Evolutionary conservation across 2,329 filamentous ascomycete genomes (phyloP), one percentile per base, ranked within the genome.

Genomic region (Calonectria naviculata): DNA sequence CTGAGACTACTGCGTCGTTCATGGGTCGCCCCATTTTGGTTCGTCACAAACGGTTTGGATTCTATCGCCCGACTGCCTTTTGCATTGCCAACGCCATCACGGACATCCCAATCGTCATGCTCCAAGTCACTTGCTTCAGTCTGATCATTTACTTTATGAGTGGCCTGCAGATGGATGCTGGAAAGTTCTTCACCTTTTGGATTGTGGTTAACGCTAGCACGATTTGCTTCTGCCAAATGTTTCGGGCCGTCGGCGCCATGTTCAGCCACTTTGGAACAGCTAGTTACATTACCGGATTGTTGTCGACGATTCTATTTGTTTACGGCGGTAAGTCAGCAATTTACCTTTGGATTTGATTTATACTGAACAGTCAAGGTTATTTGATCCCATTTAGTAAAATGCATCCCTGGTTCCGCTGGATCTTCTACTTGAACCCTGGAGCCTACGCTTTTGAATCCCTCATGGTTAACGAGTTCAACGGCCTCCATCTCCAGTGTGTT

Each of bases 181-280:
- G 76, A 2, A 74, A 74, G 71, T 93, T 93, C 82, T 93, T 89
- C 78, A 92, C 92, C 74, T 92, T 90, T 80, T 85, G 91, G 80
- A 84, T 93, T 17, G 89, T 93, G 75, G 88, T 92, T 62, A 91
- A 78, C 46, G 73, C 75, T n/a, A 90, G 84, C 2, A 92, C 91
- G 0, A 85, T 93, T 38, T 89, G 87, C 68, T 85, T 93, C 69
- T 92, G 90, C 0, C 85, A 91, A 6, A 81, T 93, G 31, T 93
- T 93, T 80, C 88, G 92, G 4, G 90, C 92, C 84, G 89, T 93
- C 71, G 92, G 91, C 1, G 87, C 91, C 1, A 83, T 93, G 34
- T 92, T 89, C 5, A 89, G 88, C 2, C 87, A 88, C 2, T 80
- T 81, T 38, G 80, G 77, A 9, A 63, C 75, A 4, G 80, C 80